Percentiles rank a stretch among this genome's conserved stretches.
Evolutionary conservation across 495 filamentous ascomycete genomes (phyloP).

Genomic region (Aspergillus nidulans): DNA sequence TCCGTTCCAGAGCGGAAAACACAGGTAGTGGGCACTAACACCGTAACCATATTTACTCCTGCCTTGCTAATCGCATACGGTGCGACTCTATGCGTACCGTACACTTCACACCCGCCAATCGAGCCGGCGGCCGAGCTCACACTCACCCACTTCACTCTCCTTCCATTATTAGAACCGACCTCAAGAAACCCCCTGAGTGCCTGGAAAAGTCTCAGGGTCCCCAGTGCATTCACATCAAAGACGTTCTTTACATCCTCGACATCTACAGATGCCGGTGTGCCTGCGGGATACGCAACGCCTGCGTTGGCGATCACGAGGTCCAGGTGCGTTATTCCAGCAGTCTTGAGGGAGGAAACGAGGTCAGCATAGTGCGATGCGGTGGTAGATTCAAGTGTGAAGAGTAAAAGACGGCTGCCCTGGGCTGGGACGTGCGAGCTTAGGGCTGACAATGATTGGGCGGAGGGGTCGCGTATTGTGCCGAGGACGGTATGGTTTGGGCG

Average conservation of each 20-base stretch:
- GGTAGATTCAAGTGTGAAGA: conserved; percentile 1
- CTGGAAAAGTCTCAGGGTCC: not conserved
- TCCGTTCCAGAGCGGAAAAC: not conserved
- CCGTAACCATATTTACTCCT: not conserved
- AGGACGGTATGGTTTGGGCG: conserved; percentile 9
- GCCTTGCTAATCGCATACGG: conserved; percentile 1
- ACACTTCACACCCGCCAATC: not conserved
- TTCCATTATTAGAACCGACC: not conserved
- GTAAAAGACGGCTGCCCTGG: not conserved
- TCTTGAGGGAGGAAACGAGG: not conserved
- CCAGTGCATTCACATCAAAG: not conserved
- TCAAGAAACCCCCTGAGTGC: not conserved
- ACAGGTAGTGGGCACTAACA: not conserved
- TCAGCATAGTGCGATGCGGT: not conserved
- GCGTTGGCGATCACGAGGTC: conserved; percentile 3
- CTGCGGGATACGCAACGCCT: not conserved
- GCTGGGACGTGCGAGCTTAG: not conserved
- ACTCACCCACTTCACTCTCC: conserved; percentile 4
- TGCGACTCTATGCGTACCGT: not conserved
- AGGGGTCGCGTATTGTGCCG: not conserved
- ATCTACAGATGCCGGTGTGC: not conserved
- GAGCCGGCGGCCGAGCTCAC: not conserved
- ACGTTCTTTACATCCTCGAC: not conserved
- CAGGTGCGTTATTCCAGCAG: not conserved
- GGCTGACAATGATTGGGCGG: not conserved